Evolutionary conservation across 2,329 filamentous ascomycete genomes (phyloP).

Genomic region (Microcyclospora tardicrescens): DNA sequence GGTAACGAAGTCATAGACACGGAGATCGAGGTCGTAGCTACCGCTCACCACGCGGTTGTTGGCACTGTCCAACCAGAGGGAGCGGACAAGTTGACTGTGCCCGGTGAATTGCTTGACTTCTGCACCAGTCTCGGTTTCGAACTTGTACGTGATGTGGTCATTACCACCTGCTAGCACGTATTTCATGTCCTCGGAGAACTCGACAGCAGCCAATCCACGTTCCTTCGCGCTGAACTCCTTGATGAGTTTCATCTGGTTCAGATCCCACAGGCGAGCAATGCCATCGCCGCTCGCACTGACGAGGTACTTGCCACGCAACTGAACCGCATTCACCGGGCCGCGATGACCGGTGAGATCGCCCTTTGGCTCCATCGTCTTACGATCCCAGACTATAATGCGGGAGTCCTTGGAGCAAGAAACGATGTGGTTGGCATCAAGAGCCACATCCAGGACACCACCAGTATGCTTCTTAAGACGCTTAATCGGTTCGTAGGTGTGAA

Average conservation of each 20-base stretch:
- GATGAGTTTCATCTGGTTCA: slow-evolving; percentile 74
- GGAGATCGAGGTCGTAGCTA: slow-evolving; percentile 90
- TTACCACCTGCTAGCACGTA: slow-evolving; percentile 91
- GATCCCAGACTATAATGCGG: slow-evolving; percentile 89
- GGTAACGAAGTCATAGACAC: slow-evolving; percentile 78
- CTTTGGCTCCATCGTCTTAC: slow-evolving; percentile 59
- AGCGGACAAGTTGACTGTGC: slow-evolving; percentile 76
- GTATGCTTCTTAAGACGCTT: slow-evolving; percentile 65
- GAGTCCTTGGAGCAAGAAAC: slow-evolving; percentile 95
- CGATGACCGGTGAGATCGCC: slow-evolving; percentile 73
- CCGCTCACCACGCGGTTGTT: slow-evolving; percentile 80
- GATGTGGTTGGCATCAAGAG: slow-evolving; percentile 83
- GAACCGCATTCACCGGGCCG: slow-evolving; percentile 91
- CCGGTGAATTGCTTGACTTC: slow-evolving; percentile 69
- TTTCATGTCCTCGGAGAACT: slow-evolving; percentile 90
- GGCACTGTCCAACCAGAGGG: slow-evolving; percentile 76
- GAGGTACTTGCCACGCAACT: slow-evolving; percentile 82
- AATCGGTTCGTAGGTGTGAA: slow-evolving; percentile 69
- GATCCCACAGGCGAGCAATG: slow-evolving; percentile 87
- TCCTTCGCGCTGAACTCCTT: slow-evolving; percentile 84
- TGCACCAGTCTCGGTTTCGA: slow-evolving; percentile 82
- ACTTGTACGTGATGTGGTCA: slow-evolving; percentile 89
- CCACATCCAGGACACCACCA: slow-evolving; percentile 84
- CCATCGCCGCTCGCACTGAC: slow-evolving; percentile 93
- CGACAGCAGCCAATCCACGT: slow-evolving; percentile 86